Evolutionary conservation across 306 rosid species (phyloP), one percentile per base, ranked within the genome.

Genomic region (Boehmeria nivea): DNA sequence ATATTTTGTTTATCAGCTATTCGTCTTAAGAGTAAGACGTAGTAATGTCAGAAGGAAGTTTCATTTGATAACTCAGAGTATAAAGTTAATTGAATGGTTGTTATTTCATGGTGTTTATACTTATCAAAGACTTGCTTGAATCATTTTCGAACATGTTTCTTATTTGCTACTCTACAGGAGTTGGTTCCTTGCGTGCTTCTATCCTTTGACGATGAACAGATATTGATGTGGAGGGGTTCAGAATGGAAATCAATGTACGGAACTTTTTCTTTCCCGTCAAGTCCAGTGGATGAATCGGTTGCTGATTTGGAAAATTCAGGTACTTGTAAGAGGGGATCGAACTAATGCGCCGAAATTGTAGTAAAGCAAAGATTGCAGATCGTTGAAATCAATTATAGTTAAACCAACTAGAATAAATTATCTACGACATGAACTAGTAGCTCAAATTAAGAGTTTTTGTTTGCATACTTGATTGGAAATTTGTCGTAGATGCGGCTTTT

Each of bases 141-240:
- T 63, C 51, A 54, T 70, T 60, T 60, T 16, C 61, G 69, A 57
- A 69, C 61, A 48, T 14, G 51, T 55, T 58, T 48, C 36, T 31
- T 10, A 31, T 31, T 31, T 10, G 36, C 8, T 31, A 31, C 2
- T 6, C 36, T 31, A 34, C 84, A 91, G 96, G 99, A 87, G 64
- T 75, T 87, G 93, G 96, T 91, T 75, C 99, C 96, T 66, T 91
- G 93, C 66, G 96, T 87, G 60, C 72, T 91, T 37, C 67, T 87
- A 51, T 91, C 99, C 47, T 91, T 91, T 67, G 96, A 91, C 16
- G 74, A 83, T 73, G 96, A 83, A 75, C 81, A 87, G 59, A 68
- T 91, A 73, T 23, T 87, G 79, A 80, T 87, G 81, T 83, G 95
- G 94, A 78, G 95, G 72, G 95, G 99, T 59, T 67, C 70, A 57